Evolutionary conservation across 2,329 filamentous ascomycete species (phyloP).

Genomic region (Scortechinia acanthostroma): DNA sequence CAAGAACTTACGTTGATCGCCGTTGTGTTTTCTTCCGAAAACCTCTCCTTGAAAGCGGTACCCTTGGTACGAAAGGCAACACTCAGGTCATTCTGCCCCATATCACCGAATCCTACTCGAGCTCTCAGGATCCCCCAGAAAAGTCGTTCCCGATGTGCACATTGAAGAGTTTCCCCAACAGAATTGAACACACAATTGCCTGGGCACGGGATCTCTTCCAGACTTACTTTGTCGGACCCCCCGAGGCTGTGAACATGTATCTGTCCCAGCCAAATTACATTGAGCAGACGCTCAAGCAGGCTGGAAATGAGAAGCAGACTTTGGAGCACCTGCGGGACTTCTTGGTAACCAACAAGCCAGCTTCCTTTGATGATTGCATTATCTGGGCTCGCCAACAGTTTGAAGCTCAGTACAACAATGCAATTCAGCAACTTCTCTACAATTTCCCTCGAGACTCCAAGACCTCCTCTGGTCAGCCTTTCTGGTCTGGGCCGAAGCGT

Average conservation of each 20-base stretch:
- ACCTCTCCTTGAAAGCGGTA: conserved; percentile 90
- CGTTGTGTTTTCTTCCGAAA: conserved; percentile 98
- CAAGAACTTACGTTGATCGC: conserved; percentile 89
- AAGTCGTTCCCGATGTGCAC: conserved; percentile 99
- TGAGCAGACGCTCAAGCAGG: conserved; percentile 78
- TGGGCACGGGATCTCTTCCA: conserved; percentile 97
- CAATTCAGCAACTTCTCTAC: conserved; percentile 87
- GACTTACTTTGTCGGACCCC: conserved; percentile 83
- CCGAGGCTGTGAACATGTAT: conserved; percentile 90
- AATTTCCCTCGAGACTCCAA: conserved; percentile 94
- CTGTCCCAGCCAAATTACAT: conserved; percentile 87
- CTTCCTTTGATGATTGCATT: conserved; percentile 92
- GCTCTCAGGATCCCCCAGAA: conserved; percentile 93
- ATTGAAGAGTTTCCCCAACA: conserved; percentile 91
- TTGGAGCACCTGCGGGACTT: conserved; percentile 85
- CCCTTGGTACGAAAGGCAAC: conserved; percentile 97
- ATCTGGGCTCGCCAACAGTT: conserved; percentile 90
- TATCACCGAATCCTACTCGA: conserved; percentile 93
- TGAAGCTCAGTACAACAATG: conserved; percentile 94
- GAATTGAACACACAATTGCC: conserved; percentile 96
- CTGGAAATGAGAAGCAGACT: conserved; percentile 89
- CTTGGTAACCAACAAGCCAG: conserved; percentile 82
- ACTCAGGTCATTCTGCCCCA: conserved; percentile 89
- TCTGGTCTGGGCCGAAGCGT: conserved; percentile 98
- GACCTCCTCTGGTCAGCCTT: conserved; percentile 80